These are phyloP conservation scores for Suhomyces coccinellae DNA, from an alignment of 1,139 yeast species.

Conservation along the genomic window DNA sequence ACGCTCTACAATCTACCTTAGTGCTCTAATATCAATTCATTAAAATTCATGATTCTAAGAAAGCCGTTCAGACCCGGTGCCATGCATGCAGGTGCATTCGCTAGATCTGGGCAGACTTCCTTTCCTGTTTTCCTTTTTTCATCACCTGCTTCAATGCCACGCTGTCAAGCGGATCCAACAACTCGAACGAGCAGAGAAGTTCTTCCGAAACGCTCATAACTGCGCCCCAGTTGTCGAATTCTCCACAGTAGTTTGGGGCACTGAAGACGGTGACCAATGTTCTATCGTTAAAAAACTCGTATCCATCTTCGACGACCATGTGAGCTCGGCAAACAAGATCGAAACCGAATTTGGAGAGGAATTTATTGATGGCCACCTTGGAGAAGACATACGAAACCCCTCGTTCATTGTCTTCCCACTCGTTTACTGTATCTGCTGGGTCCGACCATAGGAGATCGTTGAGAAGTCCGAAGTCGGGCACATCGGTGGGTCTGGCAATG, in stretches of 20 bases:
- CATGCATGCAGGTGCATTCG: slow-evolving; percentile 10
- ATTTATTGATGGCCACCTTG: slow-evolving; percentile 89
- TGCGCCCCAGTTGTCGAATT: slow-evolving; percentile 98
- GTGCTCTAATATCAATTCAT: slow-evolving; percentile 2
- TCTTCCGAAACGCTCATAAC: slow-evolving; percentile 97
- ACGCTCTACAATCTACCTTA: not conserved
- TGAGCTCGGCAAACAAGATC: slow-evolving; percentile 96
- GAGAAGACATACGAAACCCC: slow-evolving; percentile 97
- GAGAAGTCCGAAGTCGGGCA: slow-evolving; percentile 91
- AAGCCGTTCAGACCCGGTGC: slow-evolving; percentile 1
- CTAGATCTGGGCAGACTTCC: slow-evolving; percentile 55
- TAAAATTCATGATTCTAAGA: slow-evolving; percentile 2
- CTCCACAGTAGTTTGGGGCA: slow-evolving; percentile 98
- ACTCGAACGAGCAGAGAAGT: slow-evolving; percentile 85
- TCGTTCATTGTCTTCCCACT: slow-evolving; percentile 98
- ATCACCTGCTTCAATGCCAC: slow-evolving; percentile 90
- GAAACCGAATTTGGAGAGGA: slow-evolving; percentile 81
- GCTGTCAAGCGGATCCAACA: slow-evolving; percentile 90
- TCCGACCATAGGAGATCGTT: slow-evolving; percentile 96
- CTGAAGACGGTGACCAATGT: slow-evolving; percentile 92
- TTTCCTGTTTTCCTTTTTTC: slow-evolving; percentile 81
- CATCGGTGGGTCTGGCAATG: slow-evolving; percentile 94
- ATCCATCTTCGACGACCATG: slow-evolving; percentile 99
- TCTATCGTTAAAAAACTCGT: slow-evolving; percentile 92
- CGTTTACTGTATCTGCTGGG: slow-evolving; percentile 91